These are phyloP conservation scores for Aegle marmelos DNA, from an alignment of 345 rosid genomes.

Conservation along the genomic window DNA sequence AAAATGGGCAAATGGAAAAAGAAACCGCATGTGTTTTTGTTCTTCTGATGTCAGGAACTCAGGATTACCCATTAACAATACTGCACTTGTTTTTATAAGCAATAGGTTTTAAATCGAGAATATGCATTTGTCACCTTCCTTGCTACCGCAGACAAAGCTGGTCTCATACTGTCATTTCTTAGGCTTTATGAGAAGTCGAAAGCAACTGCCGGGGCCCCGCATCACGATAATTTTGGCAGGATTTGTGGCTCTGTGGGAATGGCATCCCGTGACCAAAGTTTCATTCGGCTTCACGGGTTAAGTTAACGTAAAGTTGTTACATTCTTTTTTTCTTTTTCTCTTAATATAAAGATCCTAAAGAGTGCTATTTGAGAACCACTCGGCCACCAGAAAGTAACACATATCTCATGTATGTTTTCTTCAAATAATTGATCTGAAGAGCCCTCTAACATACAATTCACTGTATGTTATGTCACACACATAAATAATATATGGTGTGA, in stretches of 20 bases:
- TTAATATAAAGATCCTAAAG: too few relatives aligned
- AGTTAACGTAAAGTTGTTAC: not conserved
- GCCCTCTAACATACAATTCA: too few relatives aligned
- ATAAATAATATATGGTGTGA: too few relatives aligned
- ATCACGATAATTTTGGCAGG: not conserved
- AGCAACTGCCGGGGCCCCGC: not conserved
- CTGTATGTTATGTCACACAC: too few relatives aligned
- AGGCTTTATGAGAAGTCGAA: not conserved
- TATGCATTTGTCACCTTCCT: not conserved
- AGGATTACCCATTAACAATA: not conserved
- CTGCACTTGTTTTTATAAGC: not conserved
- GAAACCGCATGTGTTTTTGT: not conserved
- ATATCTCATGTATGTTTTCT: too few relatives aligned
- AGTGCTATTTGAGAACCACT: too few relatives aligned
- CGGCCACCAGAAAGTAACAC: too few relatives aligned
- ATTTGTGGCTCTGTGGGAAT: not conserved
- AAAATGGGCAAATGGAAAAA: not conserved
- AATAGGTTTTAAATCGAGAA: not conserved
- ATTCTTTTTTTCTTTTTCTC: too few relatives aligned
- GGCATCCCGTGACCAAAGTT: conserved; percentile 6
- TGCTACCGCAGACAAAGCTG: too few relatives aligned
- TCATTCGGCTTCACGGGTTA: not conserved
- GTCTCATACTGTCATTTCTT: not conserved
- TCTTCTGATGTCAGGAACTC: not conserved
- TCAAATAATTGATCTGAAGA: too few relatives aligned